phyloP scores from a whole-genome alignment of 805 yeast genomes.

The Suhomyces prunicola region DNA sequence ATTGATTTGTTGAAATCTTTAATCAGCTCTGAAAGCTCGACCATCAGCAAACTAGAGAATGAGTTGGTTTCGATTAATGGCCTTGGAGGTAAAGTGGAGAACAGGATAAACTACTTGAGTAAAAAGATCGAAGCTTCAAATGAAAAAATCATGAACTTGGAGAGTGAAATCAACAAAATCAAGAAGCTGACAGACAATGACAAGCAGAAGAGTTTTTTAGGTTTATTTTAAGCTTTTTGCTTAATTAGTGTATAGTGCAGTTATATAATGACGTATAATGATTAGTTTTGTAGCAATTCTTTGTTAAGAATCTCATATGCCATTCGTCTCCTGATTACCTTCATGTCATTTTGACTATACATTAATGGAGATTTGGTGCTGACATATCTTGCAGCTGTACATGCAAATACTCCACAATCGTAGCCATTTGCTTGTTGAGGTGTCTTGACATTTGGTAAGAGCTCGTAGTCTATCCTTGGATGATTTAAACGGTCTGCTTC shows the following conservation, averaged over 20 bases:
- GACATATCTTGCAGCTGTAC: conserved; percentile 68
- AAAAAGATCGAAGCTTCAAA: conserved; percentile 65
- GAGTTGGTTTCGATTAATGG: conserved; percentile 62
- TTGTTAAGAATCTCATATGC: conserved; percentile 52
- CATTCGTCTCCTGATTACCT: conserved; percentile 62
- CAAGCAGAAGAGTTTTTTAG: conserved; percentile 7
- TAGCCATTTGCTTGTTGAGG: conserved; percentile 89
- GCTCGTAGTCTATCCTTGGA: conserved; percentile 17
- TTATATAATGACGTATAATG: neutral
- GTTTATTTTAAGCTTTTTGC: neutral
- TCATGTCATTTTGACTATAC: conserved; percentile 70
- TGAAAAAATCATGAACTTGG: conserved; percentile 32
- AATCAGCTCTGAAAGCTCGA: conserved; percentile 56
- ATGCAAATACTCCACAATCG: conserved; percentile 94
- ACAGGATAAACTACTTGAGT: conserved; percentile 63
- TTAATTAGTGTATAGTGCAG: neutral
- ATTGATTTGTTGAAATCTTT: conserved; percentile 53
- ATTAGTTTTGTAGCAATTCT: conserved; percentile 21
- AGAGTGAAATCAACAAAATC: conserved; percentile 24
- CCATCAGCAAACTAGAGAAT: conserved; percentile 63
- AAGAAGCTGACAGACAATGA: conserved; percentile 2
- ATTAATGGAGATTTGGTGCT: conserved; percentile 48
- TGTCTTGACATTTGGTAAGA: conserved; percentile 32
- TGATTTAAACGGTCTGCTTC: conserved; percentile 58
- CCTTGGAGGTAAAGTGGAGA: conserved; percentile 53